Evolutionary conservation across 2,329 filamentous ascomycete species (phyloP).

Genomic region (Talaromyces sp.): DNA sequence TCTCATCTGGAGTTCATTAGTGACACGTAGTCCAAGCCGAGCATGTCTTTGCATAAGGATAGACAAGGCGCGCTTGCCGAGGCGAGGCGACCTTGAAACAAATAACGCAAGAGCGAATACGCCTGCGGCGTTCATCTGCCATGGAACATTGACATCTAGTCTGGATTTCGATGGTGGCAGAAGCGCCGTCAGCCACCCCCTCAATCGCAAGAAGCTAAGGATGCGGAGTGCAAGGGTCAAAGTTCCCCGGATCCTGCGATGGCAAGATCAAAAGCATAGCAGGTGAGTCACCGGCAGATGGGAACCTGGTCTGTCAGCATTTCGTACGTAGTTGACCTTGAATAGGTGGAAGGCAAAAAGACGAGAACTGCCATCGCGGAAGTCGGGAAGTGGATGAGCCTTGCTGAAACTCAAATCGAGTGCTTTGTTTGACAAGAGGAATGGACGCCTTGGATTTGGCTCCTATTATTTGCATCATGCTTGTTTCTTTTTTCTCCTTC

Average conservation of each 20-base stretch:
- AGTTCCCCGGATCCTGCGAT: neutral
- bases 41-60: neutral
- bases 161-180: neutral
- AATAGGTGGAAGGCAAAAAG: neutral
- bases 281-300: too few relatives aligned
- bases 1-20: neutral
- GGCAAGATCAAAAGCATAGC: neutral
- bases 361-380: neutral
- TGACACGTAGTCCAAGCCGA: neutral
- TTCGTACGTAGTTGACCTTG: neutral
- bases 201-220: neutral
- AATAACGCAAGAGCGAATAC: neutral
- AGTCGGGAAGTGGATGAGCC: neutral
- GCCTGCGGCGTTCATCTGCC: slow-evolving; percentile 7
- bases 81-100: neutral
- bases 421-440: neutral
- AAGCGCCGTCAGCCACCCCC: slow-evolving; percentile 1
- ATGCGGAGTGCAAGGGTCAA: neutral
- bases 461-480: neutral
- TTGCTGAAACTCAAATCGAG: slow-evolving; percentile 5
- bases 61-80: slow-evolving; percentile 12
- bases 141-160: slow-evolving; percentile 7
- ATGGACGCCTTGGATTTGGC: neutral
- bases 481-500: neutral
- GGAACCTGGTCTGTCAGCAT: too few relatives aligned